phyloP scores from a whole-genome alignment of 2,329 filamentous ascomycete species.

The Rachicladosporium sp. region DNA sequence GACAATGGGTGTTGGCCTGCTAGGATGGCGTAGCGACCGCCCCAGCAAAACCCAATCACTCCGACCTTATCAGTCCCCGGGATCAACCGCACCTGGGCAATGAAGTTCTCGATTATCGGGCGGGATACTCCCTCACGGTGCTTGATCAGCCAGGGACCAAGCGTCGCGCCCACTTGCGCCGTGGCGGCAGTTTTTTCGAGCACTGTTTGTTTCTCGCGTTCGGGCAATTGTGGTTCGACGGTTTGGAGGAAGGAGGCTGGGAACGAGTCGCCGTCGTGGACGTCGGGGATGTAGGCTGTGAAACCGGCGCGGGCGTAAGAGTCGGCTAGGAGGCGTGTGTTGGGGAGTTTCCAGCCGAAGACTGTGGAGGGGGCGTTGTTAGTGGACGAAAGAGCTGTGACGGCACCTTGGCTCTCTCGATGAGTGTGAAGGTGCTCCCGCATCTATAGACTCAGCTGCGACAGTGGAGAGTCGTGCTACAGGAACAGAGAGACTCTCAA shows the following conservation, averaged over 20 bases:
- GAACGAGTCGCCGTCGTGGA: conserved; percentile 30
- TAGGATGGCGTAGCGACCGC: conserved; percentile 30
- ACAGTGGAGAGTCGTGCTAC: too few relatives aligned
- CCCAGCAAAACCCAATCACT: conserved; percentile 39
- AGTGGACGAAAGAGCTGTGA: neutral
- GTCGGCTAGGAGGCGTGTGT: conserved; percentile 35
- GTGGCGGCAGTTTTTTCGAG: conserved; percentile 30
- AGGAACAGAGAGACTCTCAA: too few relatives aligned
- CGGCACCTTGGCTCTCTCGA: too few relatives aligned
- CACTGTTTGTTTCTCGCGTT: conserved; percentile 25
- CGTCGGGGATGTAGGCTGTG: conserved; percentile 34
- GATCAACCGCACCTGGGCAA: conserved; percentile 26
- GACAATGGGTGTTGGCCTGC: conserved; percentile 15
- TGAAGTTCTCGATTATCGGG: conserved; percentile 33
- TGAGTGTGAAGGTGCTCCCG: too few relatives aligned
- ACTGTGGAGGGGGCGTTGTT: conserved; percentile 15
- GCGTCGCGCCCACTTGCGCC: conserved; percentile 28
- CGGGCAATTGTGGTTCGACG: conserved; percentile 30
- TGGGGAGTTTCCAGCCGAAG: conserved; percentile 37
- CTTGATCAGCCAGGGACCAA: conserved; percentile 32
- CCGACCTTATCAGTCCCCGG: conserved; percentile 32
- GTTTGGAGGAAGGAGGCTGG: conserved; percentile 27
- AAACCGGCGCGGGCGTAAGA: conserved; percentile 35
- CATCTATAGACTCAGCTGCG: too few relatives aligned
- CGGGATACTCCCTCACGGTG: conserved; percentile 31